Conservation (phyloP, 441 rosid genomes). For the Erysimum cheiri region DNA sequence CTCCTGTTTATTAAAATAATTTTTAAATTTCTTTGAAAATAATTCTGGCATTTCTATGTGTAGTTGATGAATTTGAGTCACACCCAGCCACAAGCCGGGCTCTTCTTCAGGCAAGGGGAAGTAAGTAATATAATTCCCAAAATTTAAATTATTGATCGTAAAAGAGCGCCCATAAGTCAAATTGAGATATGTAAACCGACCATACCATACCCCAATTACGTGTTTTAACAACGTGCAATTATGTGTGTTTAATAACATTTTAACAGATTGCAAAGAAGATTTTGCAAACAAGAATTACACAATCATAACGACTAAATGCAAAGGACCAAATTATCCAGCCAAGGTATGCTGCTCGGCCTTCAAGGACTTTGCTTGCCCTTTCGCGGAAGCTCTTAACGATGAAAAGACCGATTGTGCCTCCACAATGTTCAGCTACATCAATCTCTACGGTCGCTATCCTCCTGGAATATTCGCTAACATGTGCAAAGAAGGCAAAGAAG, state of each 20-base stretch:
- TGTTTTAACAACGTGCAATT: background rate
- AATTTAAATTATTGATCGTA: background rate
- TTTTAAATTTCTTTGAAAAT: background rate
- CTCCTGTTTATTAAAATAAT: background rate
- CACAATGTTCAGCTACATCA: conserved; percentile 78
- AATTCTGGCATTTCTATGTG: conserved; percentile 1
- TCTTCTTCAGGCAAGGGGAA: conserved; percentile 43
- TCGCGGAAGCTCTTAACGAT: conserved; percentile 51
- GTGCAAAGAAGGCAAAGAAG: conserved; percentile 58
- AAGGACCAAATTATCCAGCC: conserved; percentile 66
- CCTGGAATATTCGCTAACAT: conserved; percentile 65
- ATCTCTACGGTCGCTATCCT: conserved; percentile 64
- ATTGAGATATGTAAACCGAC: background rate
- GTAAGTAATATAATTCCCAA: conserved; percentile 18
- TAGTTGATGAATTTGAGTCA: conserved; percentile 34
- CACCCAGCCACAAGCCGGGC: conserved; percentile 36
- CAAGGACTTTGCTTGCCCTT: conserved; percentile 62
- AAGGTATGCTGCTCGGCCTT: conserved; percentile 55
- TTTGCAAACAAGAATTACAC: conserved; percentile 64
- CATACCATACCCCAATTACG: background rate
- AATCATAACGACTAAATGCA: conserved; percentile 60
- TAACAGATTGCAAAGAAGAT: conserved; percentile 57
- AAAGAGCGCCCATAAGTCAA: conserved; percentile 1
- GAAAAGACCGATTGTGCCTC: conserved; percentile 54
- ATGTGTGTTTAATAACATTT: background rate